phyloP scores from a whole-genome alignment of 176 grass and related monocot genomes.

The Musa troglodytarum region DNA sequence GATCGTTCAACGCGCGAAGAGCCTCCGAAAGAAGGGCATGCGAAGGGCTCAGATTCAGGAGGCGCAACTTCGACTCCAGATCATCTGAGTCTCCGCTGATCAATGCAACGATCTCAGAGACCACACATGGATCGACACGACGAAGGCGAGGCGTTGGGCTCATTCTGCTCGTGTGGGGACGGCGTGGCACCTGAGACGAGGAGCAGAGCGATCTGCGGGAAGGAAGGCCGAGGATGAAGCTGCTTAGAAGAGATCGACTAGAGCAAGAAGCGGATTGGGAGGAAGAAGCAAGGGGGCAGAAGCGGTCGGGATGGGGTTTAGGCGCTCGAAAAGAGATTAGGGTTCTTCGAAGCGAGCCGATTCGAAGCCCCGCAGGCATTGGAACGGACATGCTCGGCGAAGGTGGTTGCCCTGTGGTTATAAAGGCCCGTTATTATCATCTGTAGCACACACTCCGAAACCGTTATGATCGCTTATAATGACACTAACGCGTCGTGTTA shows the following conservation, averaged over 20 bases:
- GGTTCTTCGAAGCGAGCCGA: not conserved
- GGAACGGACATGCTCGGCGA: not conserved
- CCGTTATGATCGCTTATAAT: not conserved
- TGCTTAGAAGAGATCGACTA: not conserved
- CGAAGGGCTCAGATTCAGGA: slow-evolving; percentile 28
- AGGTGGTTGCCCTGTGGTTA: not conserved
- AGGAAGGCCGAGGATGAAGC: not conserved
- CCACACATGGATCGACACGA: not conserved
- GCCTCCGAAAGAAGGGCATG: slow-evolving; percentile 24
- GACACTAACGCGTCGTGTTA: not conserved
- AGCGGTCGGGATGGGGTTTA: not conserved
- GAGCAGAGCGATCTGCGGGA: not conserved
- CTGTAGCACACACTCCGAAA: not conserved
- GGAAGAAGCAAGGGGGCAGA: not conserved
- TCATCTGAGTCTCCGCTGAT: slow-evolving; percentile 30
- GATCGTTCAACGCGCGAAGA: slow-evolving; percentile 40
- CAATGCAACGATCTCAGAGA: slow-evolving; percentile 28
- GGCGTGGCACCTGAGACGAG: not conserved
- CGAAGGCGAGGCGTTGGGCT: not conserved
- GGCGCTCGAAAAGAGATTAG: not conserved
- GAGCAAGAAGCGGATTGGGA: not conserved
- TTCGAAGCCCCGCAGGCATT: not conserved
- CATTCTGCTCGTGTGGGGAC: not conserved
- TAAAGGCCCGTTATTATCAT: not conserved
- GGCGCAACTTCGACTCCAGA: slow-evolving; percentile 41